Evolutionary conservation across 805 yeast species (phyloP).

Genomic region (Blastobotrys parvus): DNA sequence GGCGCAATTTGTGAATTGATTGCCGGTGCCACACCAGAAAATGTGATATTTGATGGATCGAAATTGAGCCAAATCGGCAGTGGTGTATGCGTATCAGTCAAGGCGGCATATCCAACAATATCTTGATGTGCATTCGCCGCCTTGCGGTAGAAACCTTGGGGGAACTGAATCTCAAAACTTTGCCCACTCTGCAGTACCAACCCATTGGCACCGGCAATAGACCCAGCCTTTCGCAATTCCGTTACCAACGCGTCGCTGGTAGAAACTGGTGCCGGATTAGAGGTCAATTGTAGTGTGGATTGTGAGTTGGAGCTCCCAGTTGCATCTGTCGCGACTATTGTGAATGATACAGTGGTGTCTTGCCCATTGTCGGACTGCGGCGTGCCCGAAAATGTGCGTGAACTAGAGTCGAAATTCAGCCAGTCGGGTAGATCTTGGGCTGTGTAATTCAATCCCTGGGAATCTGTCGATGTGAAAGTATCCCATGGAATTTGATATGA

Average conservation of each 20-base stretch:
- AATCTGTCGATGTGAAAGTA: conserved; percentile 47
- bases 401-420: conserved; percentile 59
- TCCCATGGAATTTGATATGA: conserved; percentile 58
- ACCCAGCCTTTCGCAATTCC: conserved; percentile 43
- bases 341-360: conserved; percentile 42
- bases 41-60: conserved; percentile 51
- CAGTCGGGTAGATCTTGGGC: conserved; percentile 56
- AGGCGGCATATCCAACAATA: conserved; percentile 67
- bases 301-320: conserved; percentile 39
- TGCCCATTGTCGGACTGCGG: conserved; percentile 32
- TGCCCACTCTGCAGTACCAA: conserved; percentile 67
- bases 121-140: conserved; percentile 34
- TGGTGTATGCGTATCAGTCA: conserved; percentile 74
- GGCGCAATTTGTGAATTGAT: conserved; percentile 87
- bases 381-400: conserved; percentile 62
- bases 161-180: conserved; percentile 56
- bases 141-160: conserved; percentile 45
- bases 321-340: conserved; percentile 56
- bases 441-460: conserved; percentile 43
- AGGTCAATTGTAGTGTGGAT: conserved; percentile 55
- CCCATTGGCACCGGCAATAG: conserved; percentile 69
- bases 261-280: conserved; percentile 41
- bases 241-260: neutral
- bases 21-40: conserved; percentile 82
- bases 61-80: conserved; percentile 86